These are phyloP conservation scores for Diaporthe citri DNA, from an alignment of 2,329 filamentous ascomycete genomes.

Conservation along the genomic window DNA sequence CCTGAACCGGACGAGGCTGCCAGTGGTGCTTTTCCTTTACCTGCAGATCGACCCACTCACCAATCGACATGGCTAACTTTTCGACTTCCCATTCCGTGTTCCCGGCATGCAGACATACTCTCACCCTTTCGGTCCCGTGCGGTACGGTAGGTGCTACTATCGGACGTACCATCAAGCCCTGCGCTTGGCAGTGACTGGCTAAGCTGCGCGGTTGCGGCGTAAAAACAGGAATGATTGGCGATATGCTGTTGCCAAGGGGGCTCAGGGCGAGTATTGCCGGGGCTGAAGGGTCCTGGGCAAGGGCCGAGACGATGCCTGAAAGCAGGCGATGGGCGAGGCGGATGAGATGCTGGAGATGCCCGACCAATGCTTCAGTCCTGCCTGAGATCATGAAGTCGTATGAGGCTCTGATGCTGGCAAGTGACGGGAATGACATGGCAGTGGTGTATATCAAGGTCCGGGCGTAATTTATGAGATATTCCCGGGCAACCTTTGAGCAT, in stretches of 20 bases:
- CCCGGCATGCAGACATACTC: conserved; percentile 76
- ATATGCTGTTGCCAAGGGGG: conserved; percentile 45
- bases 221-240: conserved; percentile 75
- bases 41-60: neutral
- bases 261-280: neutral
- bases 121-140: conserved; percentile 70
- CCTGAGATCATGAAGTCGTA: conserved; percentile 69
- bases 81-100: conserved; percentile 61
- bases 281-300: conserved; percentile 47
- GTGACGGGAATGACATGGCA: conserved; percentile 71
- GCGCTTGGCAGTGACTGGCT: conserved; percentile 69
- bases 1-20: neutral
- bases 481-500: conserved; percentile 68
- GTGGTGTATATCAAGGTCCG: conserved; percentile 83
- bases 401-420: conserved; percentile 68
- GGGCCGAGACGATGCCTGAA: conserved; percentile 48
- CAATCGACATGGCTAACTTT: neutral
- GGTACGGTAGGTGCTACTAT: conserved; percentile 79
- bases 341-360: conserved; percentile 60
- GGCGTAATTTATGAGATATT: conserved; percentile 81
- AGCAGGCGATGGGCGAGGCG: conserved; percentile 59
- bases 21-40: neutral
- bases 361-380: conserved; percentile 54
- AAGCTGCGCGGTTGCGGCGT: conserved; percentile 69
- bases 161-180: conserved; percentile 71